Conservation (phyloP, 805 yeast genomes). For the Huiozyma naganishii region DNA sequence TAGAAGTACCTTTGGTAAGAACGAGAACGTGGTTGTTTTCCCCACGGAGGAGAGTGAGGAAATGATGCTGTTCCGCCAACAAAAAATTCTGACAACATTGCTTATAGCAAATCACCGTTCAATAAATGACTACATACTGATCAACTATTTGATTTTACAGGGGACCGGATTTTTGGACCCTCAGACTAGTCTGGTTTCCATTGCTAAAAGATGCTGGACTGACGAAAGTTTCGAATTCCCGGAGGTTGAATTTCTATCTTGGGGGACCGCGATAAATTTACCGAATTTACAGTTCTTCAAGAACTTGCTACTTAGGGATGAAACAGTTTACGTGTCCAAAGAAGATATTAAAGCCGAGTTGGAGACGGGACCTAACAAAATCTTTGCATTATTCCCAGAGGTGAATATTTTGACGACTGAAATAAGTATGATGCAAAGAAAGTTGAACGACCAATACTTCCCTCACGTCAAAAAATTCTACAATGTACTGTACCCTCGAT, state of each 20-base stretch:
- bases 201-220: slow-evolving; percentile 7
- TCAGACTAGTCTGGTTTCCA: slow-evolving; percentile 3
- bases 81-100: slow-evolving; percentile 14
- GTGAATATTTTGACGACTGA: slow-evolving; percentile 57
- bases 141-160: slow-evolving; percentile 29
- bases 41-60: slow-evolving; percentile 18
- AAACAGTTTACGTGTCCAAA: slow-evolving; percentile 43
- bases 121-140: slow-evolving; percentile 50
- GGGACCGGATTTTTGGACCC: slow-evolving; percentile 5
- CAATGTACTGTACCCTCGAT: slow-evolving; percentile 70
- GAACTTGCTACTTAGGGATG: slow-evolving; percentile 48
- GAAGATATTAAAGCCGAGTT: slow-evolving; percentile 20
- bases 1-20: slow-evolving; percentile 10
- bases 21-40: slow-evolving; percentile 15
- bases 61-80: slow-evolving; percentile 6
- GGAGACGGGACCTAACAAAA: slow-evolving; percentile 29
- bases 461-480: slow-evolving; percentile 46
- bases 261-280: slow-evolving; percentile 56
- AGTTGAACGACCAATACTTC: slow-evolving; percentile 39
- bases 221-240: not conserved
- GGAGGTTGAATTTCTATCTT: slow-evolving; percentile 48
- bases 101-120: slow-evolving; percentile 50
- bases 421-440: slow-evolving; percentile 37
- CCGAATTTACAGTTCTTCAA: slow-evolving; percentile 43
- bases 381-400: slow-evolving; percentile 78